Base-by-base conservation (phyloP, 495 filamentous ascomycete genomes). In the Viridothelium virens region DNA sequence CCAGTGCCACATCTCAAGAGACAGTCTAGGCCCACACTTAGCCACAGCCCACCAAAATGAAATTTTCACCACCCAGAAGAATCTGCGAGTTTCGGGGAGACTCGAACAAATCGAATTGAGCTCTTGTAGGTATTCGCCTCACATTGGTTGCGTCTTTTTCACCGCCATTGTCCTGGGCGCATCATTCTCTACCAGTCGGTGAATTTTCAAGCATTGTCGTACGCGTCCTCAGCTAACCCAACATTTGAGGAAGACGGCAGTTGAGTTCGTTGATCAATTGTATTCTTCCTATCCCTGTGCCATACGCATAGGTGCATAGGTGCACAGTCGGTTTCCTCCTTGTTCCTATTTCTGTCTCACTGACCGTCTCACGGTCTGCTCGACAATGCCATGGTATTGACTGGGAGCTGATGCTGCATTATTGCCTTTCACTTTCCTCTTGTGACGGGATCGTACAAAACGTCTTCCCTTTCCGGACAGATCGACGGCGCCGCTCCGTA, bases 311-410 rank as follows among this genome's bases (percentile, higher is more conserved):
- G 25, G 25, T 25, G 25, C 25, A 25, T 25, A 25, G 25, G 18
- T 18, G 36, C 53, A 7, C 11, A 33, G 11, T n/a, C 3, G 10
- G 33, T 7, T 53, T 25, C n/a, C 18, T 14, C 53, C 31, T 5
- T 34, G n/a, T 34, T 59, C 31, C 53, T 59, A 59, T 59, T 59
- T 59, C 5, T 59, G 53, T 59, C 36, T 59, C 53, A 33, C 10
- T 18, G 11, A 53, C 14, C 5, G 48, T 46, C 41, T 46, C 16
- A 46, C 7, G 9, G n/a, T 18, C 5, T 11, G 53, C 31, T 36
- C 14, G 53, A 59, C 36, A 59, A 59, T 18, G 36, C 31, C 11
- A 59, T 59, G 18, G 18, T 7, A 59, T 59, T 18, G 48, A 53
- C 5, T 53, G 48, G 18, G 5, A 5, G 48, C 25, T 25, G 25